Base-by-base conservation (phyloP, 192 early-diverging fungal species). In the Entomortierella parvispora region DNA sequence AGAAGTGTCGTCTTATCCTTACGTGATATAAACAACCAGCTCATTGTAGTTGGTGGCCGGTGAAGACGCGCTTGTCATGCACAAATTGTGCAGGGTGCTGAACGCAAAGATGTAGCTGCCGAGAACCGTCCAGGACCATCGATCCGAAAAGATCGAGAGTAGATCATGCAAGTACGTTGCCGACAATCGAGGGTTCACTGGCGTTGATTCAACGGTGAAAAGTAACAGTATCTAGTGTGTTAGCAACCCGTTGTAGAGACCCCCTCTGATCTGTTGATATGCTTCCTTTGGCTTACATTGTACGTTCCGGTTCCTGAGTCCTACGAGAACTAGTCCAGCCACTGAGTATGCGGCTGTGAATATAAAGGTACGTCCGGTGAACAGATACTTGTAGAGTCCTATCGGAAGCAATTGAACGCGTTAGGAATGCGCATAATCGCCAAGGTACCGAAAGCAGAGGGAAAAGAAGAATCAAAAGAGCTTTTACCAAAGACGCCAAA, bases 171-270 rank as follows among this genome's bases (percentile, higher is more conserved):
- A 56, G 8, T 49, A 52, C 28, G 65, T 77, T 12, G 74, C 57
- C 1, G 74, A 77, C 44, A 68, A 32, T 45, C 74, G 61, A 28
- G 74, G 74, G 34, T 77, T 77, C 53, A 77, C 74, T 75, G 58
- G 25, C 18, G 46, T 4, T 23, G 20, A 48, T 0, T 0, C 15
- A 2, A 29, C 15, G 29, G 14, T n/a, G 46, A 29, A 44, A 47
- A 47, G 1, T 10, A 8, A 25, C 7, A 34, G 28, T 32, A 32
- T 20, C n/a, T 33, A 20, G 23, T 57, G 55, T 23, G 20, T 4
- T 14, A 10, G n/a, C n/a, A n/a, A n/a, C n/a, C n/a, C n/a, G n/a
- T n/a, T n/a, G n/a, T n/a, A n/a, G n/a, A n/a, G n/a, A n/a, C n/a
- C n/a, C n/a, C n/a, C n/a, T n/a, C n/a, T n/a, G n/a, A n/a, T n/a